A percentile compares a stretch with the other conserved stretches of the same genome.
Conservation (phyloP, 768 basidiomycete species). For the Hericium rajendrae region DNA sequence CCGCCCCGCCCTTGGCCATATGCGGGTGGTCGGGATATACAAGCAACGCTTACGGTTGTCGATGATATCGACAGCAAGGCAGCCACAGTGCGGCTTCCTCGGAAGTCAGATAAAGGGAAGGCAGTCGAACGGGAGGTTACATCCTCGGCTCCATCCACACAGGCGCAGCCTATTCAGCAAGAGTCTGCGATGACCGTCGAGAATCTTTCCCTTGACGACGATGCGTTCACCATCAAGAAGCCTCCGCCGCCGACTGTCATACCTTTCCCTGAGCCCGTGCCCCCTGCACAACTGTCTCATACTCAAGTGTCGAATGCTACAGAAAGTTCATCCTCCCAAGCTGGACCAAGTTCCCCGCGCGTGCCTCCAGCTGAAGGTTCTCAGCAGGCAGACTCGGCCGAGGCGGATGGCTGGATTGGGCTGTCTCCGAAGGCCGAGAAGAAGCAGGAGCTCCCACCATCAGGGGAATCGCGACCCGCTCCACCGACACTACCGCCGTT, state of each 20-base stretch:
- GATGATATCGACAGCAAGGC: constrained; percentile 36
- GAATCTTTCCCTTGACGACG: constrained; percentile 42
- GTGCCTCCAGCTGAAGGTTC: too few species aligned
- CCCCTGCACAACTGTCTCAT: constrained; percentile 4
- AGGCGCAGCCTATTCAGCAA: constrained; percentile 5
- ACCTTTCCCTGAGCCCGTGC: constrained; percentile 17
- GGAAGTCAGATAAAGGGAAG: constrained; percentile 28
- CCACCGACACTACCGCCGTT: constrained; percentile 33
- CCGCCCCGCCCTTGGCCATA: constrained; percentile 15
- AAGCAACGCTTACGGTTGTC: constrained; percentile 16
- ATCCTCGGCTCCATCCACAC: neutral
- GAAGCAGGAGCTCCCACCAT: constrained; percentile 3
- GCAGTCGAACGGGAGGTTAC: constrained; percentile 10
- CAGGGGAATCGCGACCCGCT: constrained; percentile 18
- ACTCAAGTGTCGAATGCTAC: neutral
- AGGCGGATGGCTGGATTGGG: too few species aligned
- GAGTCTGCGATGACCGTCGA: constrained; percentile 20
- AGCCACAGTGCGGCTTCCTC: constrained; percentile 49
- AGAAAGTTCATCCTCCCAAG: neutral
- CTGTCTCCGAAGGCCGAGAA: neutral
- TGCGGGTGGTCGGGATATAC: constrained; percentile 2
- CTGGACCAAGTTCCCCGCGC: neutral
- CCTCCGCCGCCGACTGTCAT: constrained; percentile 32
- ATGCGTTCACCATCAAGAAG: constrained; percentile 49
- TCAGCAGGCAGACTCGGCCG: too few species aligned